Conservation (phyloP, 352 stramenopile genomes). For the Thalassiosira exigua region DNA sequence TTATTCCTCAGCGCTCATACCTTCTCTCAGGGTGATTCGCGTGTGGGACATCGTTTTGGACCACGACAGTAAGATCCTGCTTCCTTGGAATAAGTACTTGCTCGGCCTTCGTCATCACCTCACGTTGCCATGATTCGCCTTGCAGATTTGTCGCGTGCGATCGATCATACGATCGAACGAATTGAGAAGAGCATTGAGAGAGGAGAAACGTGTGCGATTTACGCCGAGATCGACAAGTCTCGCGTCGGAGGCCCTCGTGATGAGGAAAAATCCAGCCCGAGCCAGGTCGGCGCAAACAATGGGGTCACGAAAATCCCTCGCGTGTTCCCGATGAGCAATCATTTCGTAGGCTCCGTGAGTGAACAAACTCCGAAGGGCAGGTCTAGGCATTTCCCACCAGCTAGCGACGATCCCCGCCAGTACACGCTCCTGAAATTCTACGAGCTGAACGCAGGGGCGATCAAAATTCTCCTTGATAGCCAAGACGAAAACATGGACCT, state of each 20-base stretch:
- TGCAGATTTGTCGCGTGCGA: slow-evolving; percentile 31
- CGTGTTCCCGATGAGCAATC: slow-evolving; percentile 57
- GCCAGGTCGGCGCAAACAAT: too few species aligned
- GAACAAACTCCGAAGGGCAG: slow-evolving; percentile 28
- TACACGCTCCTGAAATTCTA: slow-evolving; percentile 63
- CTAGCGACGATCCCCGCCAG: slow-evolving; percentile 54
- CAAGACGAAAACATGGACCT: slow-evolving; percentile 46
- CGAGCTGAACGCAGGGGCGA: slow-evolving; percentile 47
- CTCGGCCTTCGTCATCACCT: too few species aligned
- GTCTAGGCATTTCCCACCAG: slow-evolving; percentile 52
- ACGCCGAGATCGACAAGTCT: slow-evolving; percentile 38
- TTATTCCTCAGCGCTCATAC: too few species aligned
- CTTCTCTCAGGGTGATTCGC: too few species aligned
- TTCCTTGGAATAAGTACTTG: too few species aligned
- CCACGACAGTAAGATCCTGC: too few species aligned
- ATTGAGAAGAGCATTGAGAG: slow-evolving; percentile 36
- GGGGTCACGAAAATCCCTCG: slow-evolving; percentile 24
- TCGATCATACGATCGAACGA: slow-evolving; percentile 26
- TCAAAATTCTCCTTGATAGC: slow-evolving; percentile 49
- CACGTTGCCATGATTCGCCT: too few species aligned
- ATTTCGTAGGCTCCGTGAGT: slow-evolving; percentile 13
- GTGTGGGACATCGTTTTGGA: slow-evolving; percentile 47
- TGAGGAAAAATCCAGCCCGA: not conserved
- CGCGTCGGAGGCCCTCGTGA: too few species aligned
- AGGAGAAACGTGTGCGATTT: slow-evolving; percentile 38